Base-by-base conservation (phyloP, 1,284 basidiomycete species). In the Microbotryum scabiosae region DNA sequence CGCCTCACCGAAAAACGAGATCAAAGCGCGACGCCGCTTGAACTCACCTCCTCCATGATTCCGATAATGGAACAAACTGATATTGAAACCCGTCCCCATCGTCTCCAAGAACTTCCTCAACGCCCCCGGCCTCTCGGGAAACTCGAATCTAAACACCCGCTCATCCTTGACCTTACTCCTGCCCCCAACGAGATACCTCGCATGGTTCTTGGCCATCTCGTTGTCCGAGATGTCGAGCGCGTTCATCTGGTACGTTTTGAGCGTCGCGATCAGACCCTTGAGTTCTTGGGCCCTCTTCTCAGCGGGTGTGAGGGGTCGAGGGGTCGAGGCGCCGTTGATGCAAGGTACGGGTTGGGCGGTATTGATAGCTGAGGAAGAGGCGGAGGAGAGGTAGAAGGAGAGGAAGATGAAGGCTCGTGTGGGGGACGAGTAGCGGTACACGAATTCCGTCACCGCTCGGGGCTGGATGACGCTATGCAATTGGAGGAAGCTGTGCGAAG, bases 31-130 rank as follows among this genome's bases (percentile, higher is more conserved):
- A 43, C 41, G 60, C 45, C 30, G 16, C 51, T 61, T 63, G 4
- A 9, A 79, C 84, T 65, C 71, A 88, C 90, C 90, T 71, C 87
- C 91, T 36, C 94, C 94, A 69, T 98, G 93, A 75, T 97, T 97
- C 61, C 94, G 82, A 76, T 98, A 98, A 75, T 98, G 96, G 79
- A 97, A 98, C 64, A 98, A 76, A 1, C 90, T 88, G 57, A 98
- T 90, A 76, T 96, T 97, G 91, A 93, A 97, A 18, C 85, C 86
- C 32, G 82, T 80, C 55, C 87, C 86, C 56, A 98, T 75, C 4
- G 86, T 87, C 23, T 84, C 78, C 66, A 97, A 79, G 79, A 98
- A 99, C 70, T 88, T 89, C 51, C 88, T 83, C 60, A 99, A 78
- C 1, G 94, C 94, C 4, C 86, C 88, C 5, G 92, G 94, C 59